Evolutionary conservation across 805 yeast genomes (phyloP).

Genomic region (Metschnikowia borealis): DNA sequence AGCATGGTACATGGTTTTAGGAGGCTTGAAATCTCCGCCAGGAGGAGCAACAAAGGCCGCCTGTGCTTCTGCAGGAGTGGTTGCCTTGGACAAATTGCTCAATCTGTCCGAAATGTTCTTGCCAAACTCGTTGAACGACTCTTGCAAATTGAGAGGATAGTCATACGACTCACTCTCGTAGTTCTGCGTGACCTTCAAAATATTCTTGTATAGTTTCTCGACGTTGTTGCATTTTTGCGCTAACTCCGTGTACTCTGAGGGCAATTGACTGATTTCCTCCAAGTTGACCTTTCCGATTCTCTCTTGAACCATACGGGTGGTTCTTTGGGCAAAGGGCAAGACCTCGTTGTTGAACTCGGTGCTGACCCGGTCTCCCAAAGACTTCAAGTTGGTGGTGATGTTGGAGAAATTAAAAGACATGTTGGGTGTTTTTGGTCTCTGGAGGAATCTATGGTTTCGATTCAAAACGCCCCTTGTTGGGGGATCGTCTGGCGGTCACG

Average conservation of each 20-base stretch:
- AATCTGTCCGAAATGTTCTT: slow-evolving; percentile 62
- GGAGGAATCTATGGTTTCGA: not conserved
- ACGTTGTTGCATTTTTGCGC: slow-evolving; percentile 38
- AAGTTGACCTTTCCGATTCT: slow-evolving; percentile 62
- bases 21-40: slow-evolving; percentile 49
- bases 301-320: slow-evolving; percentile 76
- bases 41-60: slow-evolving; percentile 51
- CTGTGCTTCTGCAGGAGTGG: slow-evolving; percentile 80
- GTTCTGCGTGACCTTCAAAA: slow-evolving; percentile 41
- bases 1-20: slow-evolving; percentile 82
- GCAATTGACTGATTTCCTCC: slow-evolving; percentile 74
- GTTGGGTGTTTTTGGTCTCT: not conserved
- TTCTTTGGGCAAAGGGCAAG: slow-evolving; percentile 71
- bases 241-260: slow-evolving; percentile 65
- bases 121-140: slow-evolving; percentile 70
- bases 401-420: slow-evolving; percentile 43
- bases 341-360: slow-evolving; percentile 52
- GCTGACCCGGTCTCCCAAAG: slow-evolving; percentile 42
- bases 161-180: slow-evolving; percentile 80
- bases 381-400: slow-evolving; percentile 40
- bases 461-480: not conserved
- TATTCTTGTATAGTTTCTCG: slow-evolving; percentile 40
- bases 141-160: slow-evolving; percentile 73
- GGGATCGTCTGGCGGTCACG: not conserved
- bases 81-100: slow-evolving; percentile 63